phyloP scores from a whole-genome alignment of 1,284 basidiomycete genomes.

The Cryptococcus jaspeensis region DNA sequence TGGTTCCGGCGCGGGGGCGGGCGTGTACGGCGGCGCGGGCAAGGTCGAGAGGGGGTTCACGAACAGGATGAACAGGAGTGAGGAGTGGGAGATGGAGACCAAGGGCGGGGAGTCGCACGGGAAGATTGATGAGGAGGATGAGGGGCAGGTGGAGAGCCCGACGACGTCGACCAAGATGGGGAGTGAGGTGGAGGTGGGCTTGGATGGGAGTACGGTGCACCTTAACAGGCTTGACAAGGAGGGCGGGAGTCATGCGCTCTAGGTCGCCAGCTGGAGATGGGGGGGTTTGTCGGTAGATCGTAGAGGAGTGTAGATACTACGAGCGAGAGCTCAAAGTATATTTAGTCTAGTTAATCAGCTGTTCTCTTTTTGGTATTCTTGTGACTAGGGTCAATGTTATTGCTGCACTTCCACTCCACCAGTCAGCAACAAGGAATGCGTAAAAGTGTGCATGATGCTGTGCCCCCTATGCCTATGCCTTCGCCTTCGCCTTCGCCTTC shows the following conservation, averaged over 20 bases:
- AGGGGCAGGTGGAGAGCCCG: conserved; percentile 7
- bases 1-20: not conserved
- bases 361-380: no score
- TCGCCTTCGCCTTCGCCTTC: no score
- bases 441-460: no score
- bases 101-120: conserved; percentile 2
- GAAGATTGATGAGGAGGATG: not conserved
- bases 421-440: no score
- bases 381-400: no score
- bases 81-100: conserved; percentile 30
- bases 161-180: conserved; percentile 17
- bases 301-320: no score
- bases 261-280: not conserved
- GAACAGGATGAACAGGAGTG: conserved; percentile 22
- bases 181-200: conserved; percentile 14
- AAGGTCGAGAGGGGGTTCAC: conserved; percentile 17
- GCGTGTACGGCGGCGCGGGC: not conserved
- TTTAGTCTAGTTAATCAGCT: no score
- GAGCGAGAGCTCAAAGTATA: no score
- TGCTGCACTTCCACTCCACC: no score
- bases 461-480: no score
- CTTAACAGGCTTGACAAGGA: conserved; percentile 21
- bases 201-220: conserved; percentile 24
- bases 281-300: not conserved
- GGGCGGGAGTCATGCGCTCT: conserved; percentile 5